phyloP scores from a whole-genome alignment of 331 rosid genomes.

The Dryas integrifolia region DNA sequence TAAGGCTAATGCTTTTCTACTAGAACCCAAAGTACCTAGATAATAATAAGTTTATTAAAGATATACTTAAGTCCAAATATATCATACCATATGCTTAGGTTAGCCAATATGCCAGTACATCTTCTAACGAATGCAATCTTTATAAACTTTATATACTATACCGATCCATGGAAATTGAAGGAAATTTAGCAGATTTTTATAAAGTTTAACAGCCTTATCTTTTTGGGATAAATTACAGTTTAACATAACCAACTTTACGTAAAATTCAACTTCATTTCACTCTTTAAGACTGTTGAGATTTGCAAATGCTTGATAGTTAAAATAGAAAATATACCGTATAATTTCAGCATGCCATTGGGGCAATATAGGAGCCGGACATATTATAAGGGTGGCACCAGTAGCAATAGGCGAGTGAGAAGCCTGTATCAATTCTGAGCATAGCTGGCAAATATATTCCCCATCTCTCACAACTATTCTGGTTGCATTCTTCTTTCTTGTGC shows the following conservation, averaged over 20 bases:
- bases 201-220: not conserved
- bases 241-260: not conserved
- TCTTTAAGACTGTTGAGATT: not conserved
- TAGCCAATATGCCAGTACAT: not conserved
- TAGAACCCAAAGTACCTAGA: not conserved
- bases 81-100: not conserved
- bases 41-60: not conserved
- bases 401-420: slow-evolving; percentile 77
- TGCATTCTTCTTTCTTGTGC: slow-evolving; percentile 43
- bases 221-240: not conserved
- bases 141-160: not conserved
- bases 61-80: not conserved
- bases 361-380: slow-evolving; percentile 90
- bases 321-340: slow-evolving; percentile 49
- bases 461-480: slow-evolving; percentile 56
- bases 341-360: slow-evolving; percentile 93
- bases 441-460: slow-evolving; percentile 70
- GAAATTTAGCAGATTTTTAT: not conserved
- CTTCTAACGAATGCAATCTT: not conserved
- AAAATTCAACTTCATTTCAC: not conserved
- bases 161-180: not conserved
- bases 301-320: not conserved
- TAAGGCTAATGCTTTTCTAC: not conserved
- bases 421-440: slow-evolving; percentile 76
- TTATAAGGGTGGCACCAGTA: slow-evolving; percentile 91